Evolutionary conservation across 208 protist genomes (phyloP).

Genomic region (Tetramitus jugosus): DNA sequence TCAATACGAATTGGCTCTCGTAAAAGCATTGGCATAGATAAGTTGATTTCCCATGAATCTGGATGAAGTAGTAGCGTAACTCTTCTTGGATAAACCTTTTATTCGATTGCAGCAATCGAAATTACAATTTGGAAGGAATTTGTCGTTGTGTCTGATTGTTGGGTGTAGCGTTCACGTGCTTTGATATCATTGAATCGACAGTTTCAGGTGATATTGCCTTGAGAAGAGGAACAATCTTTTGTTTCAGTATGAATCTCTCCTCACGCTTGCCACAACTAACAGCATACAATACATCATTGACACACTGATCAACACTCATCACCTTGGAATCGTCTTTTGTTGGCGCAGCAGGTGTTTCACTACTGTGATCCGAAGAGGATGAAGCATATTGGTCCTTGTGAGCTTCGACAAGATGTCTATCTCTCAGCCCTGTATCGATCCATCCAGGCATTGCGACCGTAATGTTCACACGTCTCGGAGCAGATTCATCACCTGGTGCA

Average conservation of each 20-base stretch:
- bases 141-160: not conserved
- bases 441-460: not conserved
- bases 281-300: not conserved
- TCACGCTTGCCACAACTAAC: not conserved
- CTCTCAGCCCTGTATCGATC: not conserved
- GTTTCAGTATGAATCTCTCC: not conserved
- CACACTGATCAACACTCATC: constrained; percentile 15
- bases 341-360: no score
- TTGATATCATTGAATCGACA: not conserved
- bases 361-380: no score
- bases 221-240: not conserved
- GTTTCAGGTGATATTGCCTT: not conserved
- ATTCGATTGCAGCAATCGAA: no score
- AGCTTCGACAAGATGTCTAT: not conserved
- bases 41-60: no score
- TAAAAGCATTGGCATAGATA: no score
- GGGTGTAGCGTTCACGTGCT: not conserved
- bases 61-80: no score
- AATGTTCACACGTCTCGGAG: not conserved
- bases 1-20: no score
- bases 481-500: not conserved
- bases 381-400: not conserved
- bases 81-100: no score
- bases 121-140: no score
- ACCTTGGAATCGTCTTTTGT: not conserved